Conservation (phyloP, 768 basidiomycete genomes). For the Suillus alpinus region DNA sequence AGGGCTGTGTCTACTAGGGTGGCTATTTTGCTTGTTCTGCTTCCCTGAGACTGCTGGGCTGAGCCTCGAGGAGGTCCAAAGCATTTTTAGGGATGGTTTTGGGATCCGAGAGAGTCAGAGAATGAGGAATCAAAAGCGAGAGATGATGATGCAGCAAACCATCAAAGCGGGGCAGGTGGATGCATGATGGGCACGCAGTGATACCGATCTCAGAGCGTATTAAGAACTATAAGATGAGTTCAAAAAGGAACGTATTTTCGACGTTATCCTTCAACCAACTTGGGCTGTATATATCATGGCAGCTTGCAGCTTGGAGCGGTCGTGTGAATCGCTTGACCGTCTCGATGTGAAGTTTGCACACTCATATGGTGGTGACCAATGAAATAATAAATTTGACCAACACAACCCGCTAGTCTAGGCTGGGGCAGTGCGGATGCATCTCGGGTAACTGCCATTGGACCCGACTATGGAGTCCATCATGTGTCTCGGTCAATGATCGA, state of each 20-base stretch:
- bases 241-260: too few species aligned
- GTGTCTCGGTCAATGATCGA: not conserved
- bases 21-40: conserved; percentile 63
- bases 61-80: conserved; percentile 63
- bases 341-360: too few species aligned
- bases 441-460: too few species aligned
- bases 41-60: conserved; percentile 82
- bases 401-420: too few species aligned
- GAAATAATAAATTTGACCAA: too few species aligned
- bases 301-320: too few species aligned
- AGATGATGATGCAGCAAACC: conserved; percentile 34
- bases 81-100: conserved; percentile 63
- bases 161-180: not conserved
- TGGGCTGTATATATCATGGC: too few species aligned
- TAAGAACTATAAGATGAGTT: not conserved
- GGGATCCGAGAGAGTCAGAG: conserved; percentile 58
- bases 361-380: too few species aligned
- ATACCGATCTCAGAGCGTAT: not conserved
- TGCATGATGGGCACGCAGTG: not conserved
- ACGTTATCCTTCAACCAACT: too few species aligned
- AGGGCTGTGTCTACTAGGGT: conserved; percentile 66
- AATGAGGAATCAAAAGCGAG: conserved; percentile 44
- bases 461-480: not conserved
- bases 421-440: too few species aligned
- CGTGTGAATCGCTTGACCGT: too few species aligned